Base-by-base conservation (phyloP, 2,329 filamentous ascomycete species). In the Golovinomyces cichoracearum region DNA sequence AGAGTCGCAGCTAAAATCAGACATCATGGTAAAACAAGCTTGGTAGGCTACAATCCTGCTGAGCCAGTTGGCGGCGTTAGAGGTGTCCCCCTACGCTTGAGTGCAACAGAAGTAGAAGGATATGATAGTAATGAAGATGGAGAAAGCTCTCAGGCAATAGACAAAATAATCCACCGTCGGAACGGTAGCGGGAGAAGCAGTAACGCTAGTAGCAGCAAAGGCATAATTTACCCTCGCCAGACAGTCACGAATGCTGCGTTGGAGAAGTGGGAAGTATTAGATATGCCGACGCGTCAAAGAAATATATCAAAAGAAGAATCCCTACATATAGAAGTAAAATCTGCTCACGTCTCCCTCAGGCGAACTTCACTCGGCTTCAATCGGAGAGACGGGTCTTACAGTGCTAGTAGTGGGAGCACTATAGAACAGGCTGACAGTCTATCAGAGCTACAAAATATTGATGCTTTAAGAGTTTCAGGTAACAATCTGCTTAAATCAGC, bases 81-180 rank as follows among this genome's bases (percentile, higher is more conserved):
- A 37, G 85, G 84, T 49, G 86, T 95, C 35, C 90, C 90, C 1
- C 76, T 94, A 64, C 78, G 90, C 40, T 69, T 98, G 53, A 93
- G 83, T 61, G 88, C 90, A n/a, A 92, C 83, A 47, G 90, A 98
- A 63, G 83, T 95, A 13, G 85, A 93, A 57, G 84, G 83, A 55
- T 85, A 79, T 54, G 83, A 86, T 57, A 83, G 78, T 60, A 82
- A 84, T 48, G 81, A 83, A 40, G 81, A 83, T 45, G 77, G 80
- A 38, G 61, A 63, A 55, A 54, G 65, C 61, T 53, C 54, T 17
- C 65, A 29, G 60, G 63, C 47, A 60, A 38, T 42, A 56, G 63
- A 66, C 55, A 69, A 67, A 51, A 57, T 70, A 64, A 69, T 76
- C 54, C 80, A 86, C 63, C 74, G 75, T 53, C 69, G 81, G 53